Evolutionary conservation across 192 early-diverging fungal species (phyloP), one percentile per base, ranked within the genome.

Genomic region (Coemansia nantahalensis): DNA sequence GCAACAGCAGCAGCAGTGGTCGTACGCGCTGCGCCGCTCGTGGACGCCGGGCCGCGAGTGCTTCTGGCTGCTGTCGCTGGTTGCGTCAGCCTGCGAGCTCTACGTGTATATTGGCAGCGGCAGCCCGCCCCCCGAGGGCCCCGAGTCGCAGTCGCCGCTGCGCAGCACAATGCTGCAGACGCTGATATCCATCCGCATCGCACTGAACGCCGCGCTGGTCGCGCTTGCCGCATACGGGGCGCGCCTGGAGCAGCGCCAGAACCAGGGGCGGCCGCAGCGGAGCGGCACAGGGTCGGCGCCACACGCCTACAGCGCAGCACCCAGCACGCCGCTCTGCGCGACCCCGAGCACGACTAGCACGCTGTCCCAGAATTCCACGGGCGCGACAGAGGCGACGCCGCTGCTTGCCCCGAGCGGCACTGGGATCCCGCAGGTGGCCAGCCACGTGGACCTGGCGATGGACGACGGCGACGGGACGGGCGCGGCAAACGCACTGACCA

Each of bases 121-220:
- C 26, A 41, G 39, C 35, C 38, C 48, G 23, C 55, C 51, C 39
- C 19, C 30, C 17, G 40, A 40, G 17, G 33, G 32, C 17, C 16
- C 37, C 18, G 49, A 19, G 14, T 35, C 39, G 6, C 45, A 39
- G 37, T 56, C 48, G 22, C 65, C 72, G 30, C 56, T 65, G 3
- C 30, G 28, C 18, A 68, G 19, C 49, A 58, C 53, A n/a, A 64
- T 76, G 72, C 53, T 76, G 48, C 65, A 42, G 15, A 55, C 54
- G 18, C 52, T 76, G 55, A 76, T 76, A 47, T 47, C 48, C n/a
- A 51, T 76, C 42, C 72, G 72, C 33, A 63, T 68, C 28, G 35
- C 47, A 4, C n/a, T 59, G 21, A 68, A 60, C 53, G 23, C 40
- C 14, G 23, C 46, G 48, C 55, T 68, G 35, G 65, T 62, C 38